phyloP scores from a whole-genome alignment of 2,329 filamentous ascomycete species.

The Botryotinia calthae region DNA sequence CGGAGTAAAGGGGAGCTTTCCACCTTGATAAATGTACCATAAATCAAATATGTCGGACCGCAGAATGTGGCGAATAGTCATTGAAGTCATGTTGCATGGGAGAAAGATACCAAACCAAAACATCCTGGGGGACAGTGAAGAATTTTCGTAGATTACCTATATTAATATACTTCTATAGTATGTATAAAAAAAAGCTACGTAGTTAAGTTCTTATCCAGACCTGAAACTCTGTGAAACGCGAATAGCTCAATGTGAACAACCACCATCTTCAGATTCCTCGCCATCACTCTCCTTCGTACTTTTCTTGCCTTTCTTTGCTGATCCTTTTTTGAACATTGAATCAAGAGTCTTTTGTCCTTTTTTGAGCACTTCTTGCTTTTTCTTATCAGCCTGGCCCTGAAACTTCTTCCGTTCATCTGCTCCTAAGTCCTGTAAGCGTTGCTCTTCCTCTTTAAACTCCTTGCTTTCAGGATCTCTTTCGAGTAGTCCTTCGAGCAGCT shows the following conservation, averaged over 20 bases:
- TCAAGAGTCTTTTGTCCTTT: slow-evolving; percentile 52
- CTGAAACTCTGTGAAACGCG: not conserved
- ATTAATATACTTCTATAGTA: not conserved
- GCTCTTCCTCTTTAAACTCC: slow-evolving; percentile 67
- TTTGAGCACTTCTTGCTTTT: slow-evolving; percentile 67
- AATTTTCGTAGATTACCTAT: not conserved
- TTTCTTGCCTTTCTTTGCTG: slow-evolving; percentile 42
- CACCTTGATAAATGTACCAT: not conserved
- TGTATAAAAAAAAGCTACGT: not conserved
- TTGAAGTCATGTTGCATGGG: not conserved
- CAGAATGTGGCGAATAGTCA: not conserved
- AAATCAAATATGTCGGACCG: rapidly evolving
- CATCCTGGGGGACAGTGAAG: not conserved
- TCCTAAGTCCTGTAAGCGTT: slow-evolving; percentile 65
- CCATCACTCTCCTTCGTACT: slow-evolving; percentile 38
- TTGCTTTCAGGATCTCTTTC: slow-evolving; percentile 76
- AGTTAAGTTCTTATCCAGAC: not conserved
- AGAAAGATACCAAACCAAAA: too few relatives aligned
- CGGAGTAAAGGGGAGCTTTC: not conserved
- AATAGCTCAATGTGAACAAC: slow-evolving; percentile 33
- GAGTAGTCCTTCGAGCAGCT: slow-evolving; percentile 83
- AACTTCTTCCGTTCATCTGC: slow-evolving; percentile 69
- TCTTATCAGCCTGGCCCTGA: slow-evolving; percentile 76
- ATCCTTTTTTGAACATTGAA: slow-evolving; percentile 41
- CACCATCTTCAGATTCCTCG: slow-evolving; percentile 31